Evolutionary conservation across 768 basidiomycete species (phyloP).

Genomic region (Termitomyces sp.): DNA sequence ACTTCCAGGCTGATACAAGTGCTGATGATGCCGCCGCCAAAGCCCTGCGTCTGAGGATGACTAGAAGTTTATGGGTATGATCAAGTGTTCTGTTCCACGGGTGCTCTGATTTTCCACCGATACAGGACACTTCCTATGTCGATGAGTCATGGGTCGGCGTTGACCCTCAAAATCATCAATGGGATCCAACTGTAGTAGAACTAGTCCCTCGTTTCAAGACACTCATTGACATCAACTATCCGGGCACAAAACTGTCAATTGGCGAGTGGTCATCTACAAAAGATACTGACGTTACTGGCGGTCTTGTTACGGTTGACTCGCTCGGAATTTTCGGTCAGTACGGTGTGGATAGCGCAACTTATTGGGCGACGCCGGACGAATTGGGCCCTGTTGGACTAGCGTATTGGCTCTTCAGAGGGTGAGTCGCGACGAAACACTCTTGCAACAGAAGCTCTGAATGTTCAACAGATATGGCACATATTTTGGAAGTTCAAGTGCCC

Average conservation of each 20-base stretch:
- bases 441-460: background rate
- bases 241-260: slow-evolving; percentile 52
- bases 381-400: slow-evolving; percentile 46
- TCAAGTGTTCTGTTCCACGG: background rate
- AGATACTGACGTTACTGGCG: slow-evolving; percentile 49
- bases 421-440: slow-evolving; percentile 3
- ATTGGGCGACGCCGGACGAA: slow-evolving; percentile 46
- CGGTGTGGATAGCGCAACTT: slow-evolving; percentile 46
- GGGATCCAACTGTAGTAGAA: slow-evolving; percentile 35
- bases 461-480: slow-evolving; percentile 34
- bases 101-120: background rate
- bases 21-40: slow-evolving; percentile 48
- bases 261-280: slow-evolving; percentile 45
- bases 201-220: slow-evolving; percentile 48
- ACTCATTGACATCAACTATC: slow-evolving; percentile 44
- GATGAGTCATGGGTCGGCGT: slow-evolving; percentile 52
- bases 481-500: slow-evolving; percentile 40
- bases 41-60: slow-evolving; percentile 43
- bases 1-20: slow-evolving; percentile 48
- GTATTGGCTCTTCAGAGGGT: slow-evolving; percentile 56
- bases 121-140: slow-evolving; percentile 40
- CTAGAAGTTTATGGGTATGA: slow-evolving; percentile 46
- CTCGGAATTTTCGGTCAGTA: slow-evolving; percentile 49
- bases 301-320: slow-evolving; percentile 44
- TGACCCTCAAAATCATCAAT: slow-evolving; percentile 40